phyloP scores from a whole-genome alignment of 176 grass and related monocot genomes.

The Paspalum notatum region DNA sequence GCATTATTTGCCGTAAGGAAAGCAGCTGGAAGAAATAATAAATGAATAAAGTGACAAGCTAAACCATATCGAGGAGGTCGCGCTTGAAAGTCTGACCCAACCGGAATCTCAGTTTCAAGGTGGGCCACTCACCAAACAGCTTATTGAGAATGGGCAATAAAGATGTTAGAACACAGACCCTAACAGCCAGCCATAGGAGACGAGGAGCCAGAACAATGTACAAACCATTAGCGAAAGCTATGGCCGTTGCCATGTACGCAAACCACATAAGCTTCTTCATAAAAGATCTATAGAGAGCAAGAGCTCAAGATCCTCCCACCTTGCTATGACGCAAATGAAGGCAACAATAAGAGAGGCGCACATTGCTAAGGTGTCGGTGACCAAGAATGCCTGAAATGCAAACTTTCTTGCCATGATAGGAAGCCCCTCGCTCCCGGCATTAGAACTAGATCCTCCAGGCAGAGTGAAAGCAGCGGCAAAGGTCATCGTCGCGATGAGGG shows the following conservation, averaged over 20 bases:
- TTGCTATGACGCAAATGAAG: conserved; percentile 33
- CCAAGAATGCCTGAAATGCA: too few relatives aligned
- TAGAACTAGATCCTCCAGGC: too few relatives aligned
- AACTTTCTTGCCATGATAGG: too few relatives aligned
- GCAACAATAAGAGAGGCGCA: conserved; percentile 16
- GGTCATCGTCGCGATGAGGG: too few relatives aligned
- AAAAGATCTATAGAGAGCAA: conserved; percentile 31
- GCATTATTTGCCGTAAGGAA: too few relatives aligned
- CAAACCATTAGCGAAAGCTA: neutral
- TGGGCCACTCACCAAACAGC: conserved; percentile 5
- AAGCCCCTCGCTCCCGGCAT: too few relatives aligned
- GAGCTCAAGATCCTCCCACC: conserved; percentile 41
- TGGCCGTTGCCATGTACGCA: neutral
- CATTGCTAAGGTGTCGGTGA: neutral
- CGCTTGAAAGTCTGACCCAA: neutral
- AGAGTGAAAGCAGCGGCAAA: too few relatives aligned
- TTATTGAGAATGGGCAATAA: conserved; percentile 14
- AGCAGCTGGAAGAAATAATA: too few relatives aligned
- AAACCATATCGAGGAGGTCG: too few relatives aligned
- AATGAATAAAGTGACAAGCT: too few relatives aligned
- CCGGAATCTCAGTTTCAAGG: neutral
- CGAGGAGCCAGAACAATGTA: neutral
- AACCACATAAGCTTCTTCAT: conserved; percentile 42
- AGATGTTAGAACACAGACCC: neutral
- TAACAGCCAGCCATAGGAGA: neutral